A percentile compares a stretch with the other conserved stretches of the same genome.
Conservation (phyloP, 1,139 yeast genomes). For the Lodderomyces elongisporus region DNA sequence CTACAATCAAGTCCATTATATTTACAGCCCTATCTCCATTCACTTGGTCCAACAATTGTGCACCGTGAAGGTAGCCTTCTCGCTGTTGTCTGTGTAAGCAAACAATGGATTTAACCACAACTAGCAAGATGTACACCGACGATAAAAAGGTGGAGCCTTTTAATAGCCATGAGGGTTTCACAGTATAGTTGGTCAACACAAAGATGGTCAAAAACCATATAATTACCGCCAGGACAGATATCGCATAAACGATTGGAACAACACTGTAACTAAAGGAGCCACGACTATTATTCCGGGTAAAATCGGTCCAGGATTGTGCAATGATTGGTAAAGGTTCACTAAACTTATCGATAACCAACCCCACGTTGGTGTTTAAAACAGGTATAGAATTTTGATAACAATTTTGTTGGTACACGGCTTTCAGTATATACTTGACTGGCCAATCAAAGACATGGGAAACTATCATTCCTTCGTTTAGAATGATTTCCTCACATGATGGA, state of each 20-base stretch:
- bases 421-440: constrained; percentile 20
- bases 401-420: constrained; percentile 27
- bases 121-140: constrained; percentile 48
- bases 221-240: constrained; percentile 62
- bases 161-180: constrained; percentile 48
- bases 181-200: constrained; percentile 56
- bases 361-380: constrained; percentile 38
- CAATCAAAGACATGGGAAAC: constrained; percentile 22
- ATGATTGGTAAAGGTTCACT: constrained; percentile 36
- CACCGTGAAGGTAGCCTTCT: constrained; percentile 54
- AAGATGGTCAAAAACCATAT: constrained; percentile 61
- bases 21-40: constrained; percentile 47
- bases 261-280: constrained; percentile 54
- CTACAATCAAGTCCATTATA: constrained; percentile 59
- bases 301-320: constrained; percentile 36
- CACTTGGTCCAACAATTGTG: constrained; percentile 43
- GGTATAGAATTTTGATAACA: constrained; percentile 40
- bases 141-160: constrained; percentile 45
- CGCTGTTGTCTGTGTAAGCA: constrained; percentile 46
- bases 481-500: constrained; percentile 29
- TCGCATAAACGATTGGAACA: constrained; percentile 56
- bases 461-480: constrained; percentile 31
- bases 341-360: constrained; percentile 24
- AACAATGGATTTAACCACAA: constrained; percentile 45
- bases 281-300: constrained; percentile 21